Conservation (phyloP, 352 stramenopile species). For the Aphanomyces invadans region DNA sequence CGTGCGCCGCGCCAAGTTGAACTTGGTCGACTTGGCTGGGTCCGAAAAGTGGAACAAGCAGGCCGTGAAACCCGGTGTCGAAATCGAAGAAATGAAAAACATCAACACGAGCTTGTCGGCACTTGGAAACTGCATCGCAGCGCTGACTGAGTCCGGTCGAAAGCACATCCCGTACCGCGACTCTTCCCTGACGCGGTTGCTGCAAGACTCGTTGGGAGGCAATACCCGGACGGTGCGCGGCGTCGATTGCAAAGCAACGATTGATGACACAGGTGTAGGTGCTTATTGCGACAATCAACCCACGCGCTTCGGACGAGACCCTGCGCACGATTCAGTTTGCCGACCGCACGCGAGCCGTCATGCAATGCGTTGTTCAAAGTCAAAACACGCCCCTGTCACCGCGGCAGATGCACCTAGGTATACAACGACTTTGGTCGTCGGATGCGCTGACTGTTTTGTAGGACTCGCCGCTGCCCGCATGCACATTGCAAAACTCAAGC, state of each 20-base stretch:
- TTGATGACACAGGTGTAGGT: constrained; percentile 6
- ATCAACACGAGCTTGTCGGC: constrained; percentile 89
- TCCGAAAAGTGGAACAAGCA: constrained; percentile 83
- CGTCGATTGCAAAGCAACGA: background rate
- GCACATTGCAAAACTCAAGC: constrained; percentile 23
- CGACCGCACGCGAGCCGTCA: constrained; percentile 57
- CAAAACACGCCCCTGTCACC: constrained; percentile 40
- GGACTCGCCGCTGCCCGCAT: constrained; percentile 6
- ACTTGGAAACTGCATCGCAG: constrained; percentile 87
- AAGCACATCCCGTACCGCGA: constrained; percentile 89
- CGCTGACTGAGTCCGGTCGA: constrained; percentile 58
- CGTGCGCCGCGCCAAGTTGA: constrained; percentile 37
- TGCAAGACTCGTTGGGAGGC: constrained; percentile 76
- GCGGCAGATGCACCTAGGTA: constrained; percentile 18
- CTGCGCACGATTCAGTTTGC: constrained; percentile 74
- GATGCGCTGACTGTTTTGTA: background rate
- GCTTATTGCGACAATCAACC: constrained; percentile 59
- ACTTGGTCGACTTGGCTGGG: constrained; percentile 71
- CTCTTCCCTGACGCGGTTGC: constrained; percentile 79
- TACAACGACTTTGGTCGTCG: background rate
- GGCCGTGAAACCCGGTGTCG: constrained; percentile 56
- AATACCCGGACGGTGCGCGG: constrained; percentile 50
- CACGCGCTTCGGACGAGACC: constrained; percentile 49
- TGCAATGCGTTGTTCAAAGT: constrained; percentile 68
- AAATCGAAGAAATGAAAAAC: constrained; percentile 75